Evolutionary conservation across 2,329 filamentous ascomycete genomes (phyloP).

Genomic region (Coniochaeta prunicola): DNA sequence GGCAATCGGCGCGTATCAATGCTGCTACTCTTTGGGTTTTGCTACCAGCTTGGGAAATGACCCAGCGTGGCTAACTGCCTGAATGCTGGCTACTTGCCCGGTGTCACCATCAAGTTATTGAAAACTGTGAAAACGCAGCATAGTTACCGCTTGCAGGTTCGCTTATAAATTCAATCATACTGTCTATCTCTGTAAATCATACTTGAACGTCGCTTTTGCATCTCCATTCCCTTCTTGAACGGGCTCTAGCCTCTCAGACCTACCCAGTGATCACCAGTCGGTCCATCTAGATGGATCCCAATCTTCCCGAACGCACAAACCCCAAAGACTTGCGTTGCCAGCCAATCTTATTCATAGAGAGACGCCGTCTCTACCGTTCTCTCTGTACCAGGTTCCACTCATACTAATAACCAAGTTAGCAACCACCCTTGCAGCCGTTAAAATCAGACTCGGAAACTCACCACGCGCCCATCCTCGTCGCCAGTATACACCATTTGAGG

Average conservation of each 20-base stretch:
- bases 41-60: too few species aligned
- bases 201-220: not conserved
- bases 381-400: constrained; percentile 56
- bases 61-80: too few species aligned
- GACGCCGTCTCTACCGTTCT: constrained; percentile 36
- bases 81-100: too few species aligned
- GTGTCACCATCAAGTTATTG: not conserved
- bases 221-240: not conserved
- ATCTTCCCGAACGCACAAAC: not conserved
- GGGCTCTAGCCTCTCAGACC: not conserved
- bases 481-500: constrained; percentile 83
- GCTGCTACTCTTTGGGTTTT: too few species aligned
- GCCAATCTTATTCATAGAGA: not conserved
- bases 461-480: constrained; percentile 87
- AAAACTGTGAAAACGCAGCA: not conserved
- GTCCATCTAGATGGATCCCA: not conserved
- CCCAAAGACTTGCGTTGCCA: not conserved
- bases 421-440: not conserved
- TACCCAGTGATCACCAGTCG: not conserved
- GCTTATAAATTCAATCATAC: not conserved
- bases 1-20: not conserved
- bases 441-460: constrained; percentile 36
- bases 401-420: constrained; percentile 34
- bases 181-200: not conserved
- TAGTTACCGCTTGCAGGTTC: not conserved